phyloP scores from a whole-genome alignment of 164 flowering plant species.

The Kalanchoe fedtschenkoi region DNA sequence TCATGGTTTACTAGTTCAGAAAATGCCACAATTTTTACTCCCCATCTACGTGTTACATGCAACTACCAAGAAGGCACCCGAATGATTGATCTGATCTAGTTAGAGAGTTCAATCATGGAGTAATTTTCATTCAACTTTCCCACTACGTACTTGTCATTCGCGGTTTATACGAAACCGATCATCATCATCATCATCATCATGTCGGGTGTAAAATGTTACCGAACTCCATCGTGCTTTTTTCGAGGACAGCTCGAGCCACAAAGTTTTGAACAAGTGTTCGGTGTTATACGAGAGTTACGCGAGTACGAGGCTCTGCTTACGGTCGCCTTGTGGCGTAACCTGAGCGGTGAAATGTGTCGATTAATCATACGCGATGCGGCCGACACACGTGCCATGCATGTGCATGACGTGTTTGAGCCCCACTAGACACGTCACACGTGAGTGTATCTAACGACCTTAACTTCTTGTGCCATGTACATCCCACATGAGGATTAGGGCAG shows the following conservation, averaged over 20 bases:
- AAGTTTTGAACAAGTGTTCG: not conserved
- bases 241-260: constrained; percentile 3
- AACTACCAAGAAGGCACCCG: too few relatives aligned
- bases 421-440: not conserved
- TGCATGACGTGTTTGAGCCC: not conserved
- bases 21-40: too few relatives aligned
- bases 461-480: not conserved
- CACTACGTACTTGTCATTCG: too few relatives aligned
- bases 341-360: constrained; percentile 4
- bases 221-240: not conserved
- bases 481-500: not conserved
- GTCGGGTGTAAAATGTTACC: not conserved
- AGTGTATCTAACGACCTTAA: not conserved
- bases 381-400: too few relatives aligned
- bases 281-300: not conserved
- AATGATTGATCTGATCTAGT: too few relatives aligned
- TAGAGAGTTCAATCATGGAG: too few relatives aligned
- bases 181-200: too few relatives aligned
- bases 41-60: too few relatives aligned
- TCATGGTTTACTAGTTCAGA: too few relatives aligned
- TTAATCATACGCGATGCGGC: too few relatives aligned
- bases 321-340: constrained; percentile 2
- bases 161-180: too few relatives aligned
- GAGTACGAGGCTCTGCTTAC: not conserved
- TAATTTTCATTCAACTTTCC: too few relatives aligned